These are phyloP conservation scores for Blastobotrys serpentis DNA, from an alignment of 1,139 yeast genomes.

Conservation along the genomic window DNA sequence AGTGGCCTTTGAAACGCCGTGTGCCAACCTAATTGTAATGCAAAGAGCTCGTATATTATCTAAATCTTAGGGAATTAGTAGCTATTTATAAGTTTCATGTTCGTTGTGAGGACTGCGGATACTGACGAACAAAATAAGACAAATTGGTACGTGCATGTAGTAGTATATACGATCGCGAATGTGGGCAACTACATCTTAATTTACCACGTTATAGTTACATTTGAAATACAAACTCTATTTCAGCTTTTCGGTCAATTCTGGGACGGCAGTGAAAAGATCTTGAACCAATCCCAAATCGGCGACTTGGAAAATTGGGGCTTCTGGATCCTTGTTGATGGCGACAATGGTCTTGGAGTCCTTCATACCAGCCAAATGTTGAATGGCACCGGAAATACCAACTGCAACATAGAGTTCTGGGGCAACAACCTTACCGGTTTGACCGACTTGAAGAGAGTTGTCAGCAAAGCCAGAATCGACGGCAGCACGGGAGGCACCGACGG, in stretches of 20 bases:
- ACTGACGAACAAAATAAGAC: too few relatives aligned
- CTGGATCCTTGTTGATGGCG: slow-evolving; percentile 91
- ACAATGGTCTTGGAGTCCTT: slow-evolving; percentile 92
- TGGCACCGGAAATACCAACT: slow-evolving; percentile 94
- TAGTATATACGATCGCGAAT: too few relatives aligned
- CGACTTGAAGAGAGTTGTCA: slow-evolving; percentile 96
- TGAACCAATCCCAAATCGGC: slow-evolving; percentile 92
- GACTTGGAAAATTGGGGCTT: slow-evolving; percentile 88
- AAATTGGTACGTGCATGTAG: too few relatives aligned
- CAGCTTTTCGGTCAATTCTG: slow-evolving; percentile 79
- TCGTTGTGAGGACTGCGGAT: too few relatives aligned
- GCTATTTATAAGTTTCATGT: too few relatives aligned
- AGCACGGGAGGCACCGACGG: slow-evolving; percentile 97
- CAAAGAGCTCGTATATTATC: too few relatives aligned
- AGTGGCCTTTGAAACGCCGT: too few relatives aligned
- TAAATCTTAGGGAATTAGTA: too few relatives aligned
- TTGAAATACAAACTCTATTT: too few relatives aligned
- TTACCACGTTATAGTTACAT: too few relatives aligned
- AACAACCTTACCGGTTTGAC: slow-evolving; percentile 96
- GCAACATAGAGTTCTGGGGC: slow-evolving; percentile 95
- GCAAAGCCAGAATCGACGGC: slow-evolving; percentile 96
- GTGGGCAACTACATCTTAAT: too few relatives aligned
- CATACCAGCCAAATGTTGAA: slow-evolving; percentile 98
- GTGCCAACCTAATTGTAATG: too few relatives aligned
- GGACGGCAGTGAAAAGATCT: slow-evolving; percentile 79